Base-by-base conservation (phyloP, 352 stramenopile genomes). In the Saprolegnia diclina region DNA sequence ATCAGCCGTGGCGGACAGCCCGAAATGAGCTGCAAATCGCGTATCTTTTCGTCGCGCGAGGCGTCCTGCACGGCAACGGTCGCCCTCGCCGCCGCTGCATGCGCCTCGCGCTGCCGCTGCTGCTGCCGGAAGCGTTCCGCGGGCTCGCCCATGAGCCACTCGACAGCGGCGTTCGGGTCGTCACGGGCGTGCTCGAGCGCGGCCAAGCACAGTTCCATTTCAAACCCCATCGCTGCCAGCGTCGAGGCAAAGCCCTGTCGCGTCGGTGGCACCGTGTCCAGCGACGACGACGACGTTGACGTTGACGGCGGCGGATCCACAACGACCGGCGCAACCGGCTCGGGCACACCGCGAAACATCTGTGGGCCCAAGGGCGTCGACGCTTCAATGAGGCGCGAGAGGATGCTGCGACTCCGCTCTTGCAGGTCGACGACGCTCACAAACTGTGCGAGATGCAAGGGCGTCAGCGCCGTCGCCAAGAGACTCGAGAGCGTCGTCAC, bases 191-290 rank as follows among this genome's bases (percentile, higher is more conserved):
- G 77, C 53, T 94, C 85, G 5, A 95, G 72, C 13, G 87, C 87
- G 24, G 79, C 74, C 83, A 95, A 91, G 59, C 87, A 95, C 19
- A 95, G 73, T 6, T 94, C 87, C 71, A 95, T 93, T 62, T 92
- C 87, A 40, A 95, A 95, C 0, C 87, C 87, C 87, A 95, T 95
- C 0, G 84, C 86, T 44, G 85, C 85, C 29, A 95, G 70, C 5
- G 83, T 94, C 0, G 85, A 89, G 14, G 87, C 87, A 56, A 95
- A 94, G 0, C 85, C 84, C 54, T 85, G 78, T 48, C 87, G 83
- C 52, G 85, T 35, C 6, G 42, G 9, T 14, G 57, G 53, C 29
- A 66, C 57, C 13, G 13, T 10, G 42, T 4, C 3, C 7, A 10
- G 42, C 7, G 42, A n/a, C 42, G 42, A 48, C 7, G 42, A 4